These are phyloP conservation scores for Huntiella savannae DNA, from an alignment of 2,329 filamentous ascomycete species.

Conservation along the genomic window DNA sequence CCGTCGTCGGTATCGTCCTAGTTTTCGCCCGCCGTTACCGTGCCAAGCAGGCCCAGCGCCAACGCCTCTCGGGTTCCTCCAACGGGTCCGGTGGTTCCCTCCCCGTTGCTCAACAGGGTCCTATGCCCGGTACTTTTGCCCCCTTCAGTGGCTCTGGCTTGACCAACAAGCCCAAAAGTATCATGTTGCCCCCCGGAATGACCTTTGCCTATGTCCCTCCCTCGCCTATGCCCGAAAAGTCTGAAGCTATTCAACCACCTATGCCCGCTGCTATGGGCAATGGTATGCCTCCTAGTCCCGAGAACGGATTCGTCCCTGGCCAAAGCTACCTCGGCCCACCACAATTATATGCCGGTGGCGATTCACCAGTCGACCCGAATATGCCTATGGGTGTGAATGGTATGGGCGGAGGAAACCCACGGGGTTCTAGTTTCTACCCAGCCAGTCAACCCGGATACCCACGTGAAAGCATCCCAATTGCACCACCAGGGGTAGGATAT, in stretches of 20 bases:
- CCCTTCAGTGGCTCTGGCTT: conserved; percentile 6
- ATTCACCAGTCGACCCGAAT: conserved; percentile 3
- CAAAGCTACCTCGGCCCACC: background rate
- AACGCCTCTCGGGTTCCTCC: conserved; percentile 1
- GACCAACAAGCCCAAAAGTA: conserved; percentile 3
- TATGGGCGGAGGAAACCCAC: background rate
- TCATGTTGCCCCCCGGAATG: conserved; percentile 10
- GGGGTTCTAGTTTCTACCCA: conserved; percentile 1
- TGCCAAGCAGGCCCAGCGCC: background rate
- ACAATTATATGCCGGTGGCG: background rate
- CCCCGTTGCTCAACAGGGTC: conserved; percentile 6
- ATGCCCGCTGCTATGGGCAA: background rate
- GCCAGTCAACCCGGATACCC: background rate
- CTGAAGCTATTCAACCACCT: background rate
- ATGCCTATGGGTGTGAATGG: background rate
- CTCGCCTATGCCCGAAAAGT: background rate
- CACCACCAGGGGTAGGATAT: background rate
- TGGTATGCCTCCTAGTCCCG: background rate
- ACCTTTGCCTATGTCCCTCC: background rate
- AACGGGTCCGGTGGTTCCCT: background rate
- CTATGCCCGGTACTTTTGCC: conserved; percentile 9
- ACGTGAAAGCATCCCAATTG: conserved; percentile 4
- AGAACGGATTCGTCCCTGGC: background rate
- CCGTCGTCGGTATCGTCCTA: conserved; percentile 8
- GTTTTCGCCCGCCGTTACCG: conserved; percentile 7